Evolutionary conservation across 306 rosid species (phyloP), one percentile per base, ranked within the genome.

Genomic region (Cucurbita argyrosperma): DNA sequence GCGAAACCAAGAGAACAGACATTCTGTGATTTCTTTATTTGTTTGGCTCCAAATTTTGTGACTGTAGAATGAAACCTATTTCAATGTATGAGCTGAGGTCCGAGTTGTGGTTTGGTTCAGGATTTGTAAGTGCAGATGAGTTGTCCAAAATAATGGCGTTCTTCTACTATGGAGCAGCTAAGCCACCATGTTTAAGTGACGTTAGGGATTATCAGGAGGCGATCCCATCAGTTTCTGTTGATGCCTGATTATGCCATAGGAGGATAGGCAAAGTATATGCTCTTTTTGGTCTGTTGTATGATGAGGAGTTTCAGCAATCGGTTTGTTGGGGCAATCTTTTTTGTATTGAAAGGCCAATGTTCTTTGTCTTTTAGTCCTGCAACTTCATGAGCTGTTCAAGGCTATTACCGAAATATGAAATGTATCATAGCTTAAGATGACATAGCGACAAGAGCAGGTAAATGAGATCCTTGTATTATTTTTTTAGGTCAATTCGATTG

Each of bases 81-180:
- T 30, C 35, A 30, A 30, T 30, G 35, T 79, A 15, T 42, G 37
- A 65, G 68, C 74, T 56, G 71, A 65, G 51, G 2, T 78, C 43
- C 42, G 14, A 77, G 30, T 73, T 71, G 23, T 71, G 52, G 73
- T 19, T 79, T 57, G 78, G 76, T 71, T 51, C 91, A 90, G 98
- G 26, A 37, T 82, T 84, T 77, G 87, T 87, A 79, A 84, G 46
- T 72, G 98, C 87, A 62, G 97, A 93, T 26, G 98, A 93, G 76
- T 76, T 86, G 78, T 90, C 98, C 45, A 89, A 94, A 78, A 84
- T 90, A 60, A 94, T 90, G 97, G 97, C 98, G 21, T 89, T 79
- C 87, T 94, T 86, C 61, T 90, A 89, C 79, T 89, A 80, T 45
- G 94, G 98, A 16, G 96, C 96, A 74, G 89, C 88, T 66, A 87